These are phyloP conservation scores for Aspergillus carbonarius DNA, from an alignment of 2,329 filamentous ascomycete species.

Conservation along the genomic window DNA sequence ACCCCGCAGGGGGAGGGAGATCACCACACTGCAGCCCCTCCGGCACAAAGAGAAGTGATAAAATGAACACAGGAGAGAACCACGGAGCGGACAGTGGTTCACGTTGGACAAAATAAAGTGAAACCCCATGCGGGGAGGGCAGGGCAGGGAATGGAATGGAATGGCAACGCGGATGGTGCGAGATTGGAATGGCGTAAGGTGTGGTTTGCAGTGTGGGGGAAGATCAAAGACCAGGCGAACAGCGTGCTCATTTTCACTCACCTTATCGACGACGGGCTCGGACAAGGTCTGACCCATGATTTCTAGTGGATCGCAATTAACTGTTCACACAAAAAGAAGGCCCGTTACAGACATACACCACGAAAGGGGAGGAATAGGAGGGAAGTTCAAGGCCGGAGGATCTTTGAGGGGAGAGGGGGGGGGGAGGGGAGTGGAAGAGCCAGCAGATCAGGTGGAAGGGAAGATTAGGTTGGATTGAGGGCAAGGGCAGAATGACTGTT, in stretches of 20 bases:
- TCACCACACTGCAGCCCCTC: constrained; percentile 9
- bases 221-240: constrained; percentile 23
- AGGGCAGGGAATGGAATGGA: background rate
- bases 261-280: constrained; percentile 98
- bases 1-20: constrained; percentile 14
- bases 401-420: constrained; percentile 5
- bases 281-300: constrained; percentile 99
- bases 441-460: constrained; percentile 9
- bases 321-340: constrained; percentile 12
- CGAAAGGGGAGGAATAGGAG: constrained; percentile 5
- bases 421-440: constrained; percentile 26
- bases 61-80: background rate
- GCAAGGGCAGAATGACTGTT: constrained; percentile 21
- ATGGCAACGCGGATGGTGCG: constrained; percentile 9
- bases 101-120: background rate
- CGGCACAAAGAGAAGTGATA: background rate
- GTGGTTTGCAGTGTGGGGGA: constrained; percentile 27
- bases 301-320: constrained; percentile 27
- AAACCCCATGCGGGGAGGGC: background rate
- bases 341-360: constrained; percentile 13
- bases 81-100: background rate
- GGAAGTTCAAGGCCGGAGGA: constrained; percentile 2
- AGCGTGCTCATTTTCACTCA: constrained; percentile 49
- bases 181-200: constrained; percentile 20
- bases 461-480: constrained; percentile 19